A percentile compares a stretch with the other conserved stretches of the same genome.
These are phyloP conservation scores for Amylocarpus encephaloides DNA, from an alignment of 2,329 filamentous ascomycete species.

Conservation along the genomic window DNA sequence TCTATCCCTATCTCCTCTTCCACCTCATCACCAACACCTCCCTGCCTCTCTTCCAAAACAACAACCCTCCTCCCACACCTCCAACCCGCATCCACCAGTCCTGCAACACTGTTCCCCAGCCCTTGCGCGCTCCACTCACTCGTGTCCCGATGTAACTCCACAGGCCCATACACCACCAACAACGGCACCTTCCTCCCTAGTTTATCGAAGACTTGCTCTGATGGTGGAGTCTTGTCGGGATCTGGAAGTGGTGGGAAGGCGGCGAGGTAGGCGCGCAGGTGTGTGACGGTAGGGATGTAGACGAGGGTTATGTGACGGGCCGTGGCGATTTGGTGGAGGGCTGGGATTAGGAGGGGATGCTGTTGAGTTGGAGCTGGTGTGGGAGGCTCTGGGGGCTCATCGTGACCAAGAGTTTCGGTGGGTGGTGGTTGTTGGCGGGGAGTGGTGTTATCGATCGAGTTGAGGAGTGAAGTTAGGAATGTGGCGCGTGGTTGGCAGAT, in stretches of 20 bases:
- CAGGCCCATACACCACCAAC: conserved; percentile 58
- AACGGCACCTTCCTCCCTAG: conserved; percentile 32
- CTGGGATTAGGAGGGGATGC: conserved; percentile 50
- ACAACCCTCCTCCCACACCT: conserved; percentile 40
- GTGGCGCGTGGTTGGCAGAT: conserved; percentile 59
- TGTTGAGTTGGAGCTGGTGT: conserved; percentile 14
- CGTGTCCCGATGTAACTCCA: conserved; percentile 59
- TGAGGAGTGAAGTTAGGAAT: conserved; percentile 56
- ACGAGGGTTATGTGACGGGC: conserved; percentile 62
- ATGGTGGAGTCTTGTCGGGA: conserved; percentile 1
- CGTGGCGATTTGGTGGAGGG: conserved; percentile 62
- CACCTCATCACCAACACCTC: conserved; percentile 24
- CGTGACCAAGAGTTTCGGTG: too few species aligned
- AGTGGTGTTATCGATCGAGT: conserved; percentile 35
- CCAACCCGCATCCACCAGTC: conserved; percentile 54
- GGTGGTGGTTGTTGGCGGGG: background rate
- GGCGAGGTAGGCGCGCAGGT: conserved; percentile 70
- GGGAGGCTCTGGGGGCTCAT: conserved; percentile 10
- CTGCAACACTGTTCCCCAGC: conserved; percentile 54
- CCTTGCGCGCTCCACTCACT: conserved; percentile 74
- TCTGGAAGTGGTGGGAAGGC: conserved; percentile 29
- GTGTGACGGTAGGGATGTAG: conserved; percentile 70
- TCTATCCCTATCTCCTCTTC: conserved; percentile 34
- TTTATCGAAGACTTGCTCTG: conserved; percentile 12
- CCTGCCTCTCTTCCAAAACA: conserved; percentile 38